A percentile compares a stretch with the other conserved stretches of the same genome.
Conservation (phyloP, 495 filamentous ascomycete species). For the Diplogelasinospora grovesii region DNA sequence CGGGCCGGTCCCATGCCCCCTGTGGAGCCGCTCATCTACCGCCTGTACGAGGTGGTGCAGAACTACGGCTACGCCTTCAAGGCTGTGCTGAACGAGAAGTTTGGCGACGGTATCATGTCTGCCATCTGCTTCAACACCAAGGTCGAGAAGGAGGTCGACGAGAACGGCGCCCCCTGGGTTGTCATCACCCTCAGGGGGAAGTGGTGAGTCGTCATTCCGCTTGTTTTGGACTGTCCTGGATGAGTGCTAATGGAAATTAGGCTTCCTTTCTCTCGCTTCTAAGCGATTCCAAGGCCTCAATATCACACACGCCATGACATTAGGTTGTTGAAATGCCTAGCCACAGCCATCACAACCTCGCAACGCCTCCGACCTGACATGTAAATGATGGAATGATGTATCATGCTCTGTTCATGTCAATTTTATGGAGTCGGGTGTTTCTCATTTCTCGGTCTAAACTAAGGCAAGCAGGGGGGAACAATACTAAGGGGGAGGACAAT, state of each 20-base stretch:
- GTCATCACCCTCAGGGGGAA: slow-evolving; percentile 90
- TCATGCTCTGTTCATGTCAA: too few relatives aligned
- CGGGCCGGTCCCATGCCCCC: slow-evolving; percentile 88
- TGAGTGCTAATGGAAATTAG: slow-evolving; percentile 27
- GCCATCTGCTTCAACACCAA: slow-evolving; percentile 90
- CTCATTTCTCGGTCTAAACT: too few relatives aligned
- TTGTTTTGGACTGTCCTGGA: background rate
- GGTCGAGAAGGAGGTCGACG: slow-evolving; percentile 92
- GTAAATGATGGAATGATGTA: too few relatives aligned
- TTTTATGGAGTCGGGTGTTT: too few relatives aligned
- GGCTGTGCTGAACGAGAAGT: slow-evolving; percentile 96
- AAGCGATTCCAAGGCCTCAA: slow-evolving; percentile 8
- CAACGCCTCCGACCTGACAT: too few relatives aligned
- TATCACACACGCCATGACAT: too few relatives aligned
- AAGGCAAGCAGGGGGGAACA: slow-evolving; percentile 13
- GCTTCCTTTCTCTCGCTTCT: slow-evolving; percentile 61
- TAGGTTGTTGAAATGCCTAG: too few relatives aligned
- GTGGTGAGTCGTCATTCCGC: slow-evolving; percentile 56
- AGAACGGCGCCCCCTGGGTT: slow-evolving; percentile 64
- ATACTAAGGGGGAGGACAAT: slow-evolving; percentile 25
- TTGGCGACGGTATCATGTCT: slow-evolving; percentile 98
- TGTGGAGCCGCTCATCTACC: slow-evolving; percentile 86
- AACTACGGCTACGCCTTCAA: slow-evolving; percentile 98
- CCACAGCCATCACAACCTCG: too few relatives aligned
- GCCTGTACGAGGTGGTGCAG: slow-evolving; percentile 94